phyloP scores from a whole-genome alignment of 2,329 filamentous ascomycete species.

The Knufia petricola region DNA sequence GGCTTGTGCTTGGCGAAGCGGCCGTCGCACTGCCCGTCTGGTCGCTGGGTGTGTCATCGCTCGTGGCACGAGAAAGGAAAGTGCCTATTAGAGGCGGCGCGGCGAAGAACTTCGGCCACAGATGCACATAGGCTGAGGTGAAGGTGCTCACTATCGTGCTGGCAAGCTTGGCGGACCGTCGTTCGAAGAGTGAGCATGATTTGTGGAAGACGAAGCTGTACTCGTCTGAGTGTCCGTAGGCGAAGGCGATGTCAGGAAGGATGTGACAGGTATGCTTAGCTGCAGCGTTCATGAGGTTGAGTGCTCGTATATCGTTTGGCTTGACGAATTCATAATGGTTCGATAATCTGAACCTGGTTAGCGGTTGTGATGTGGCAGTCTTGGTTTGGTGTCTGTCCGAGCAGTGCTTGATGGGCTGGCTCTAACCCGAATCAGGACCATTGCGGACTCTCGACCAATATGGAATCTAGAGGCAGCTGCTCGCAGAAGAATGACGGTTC shows the following conservation, averaged over 20 bases:
- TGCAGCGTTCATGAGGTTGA: slow-evolving; percentile 90
- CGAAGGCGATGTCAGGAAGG: slow-evolving; percentile 73
- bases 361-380: not conserved
- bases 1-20: not conserved
- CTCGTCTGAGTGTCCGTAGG: slow-evolving; percentile 91
- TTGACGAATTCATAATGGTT: slow-evolving; percentile 77
- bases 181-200: slow-evolving; percentile 70
- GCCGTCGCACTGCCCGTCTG: not conserved
- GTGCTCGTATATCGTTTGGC: slow-evolving; percentile 78
- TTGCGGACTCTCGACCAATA: too few relatives aligned
- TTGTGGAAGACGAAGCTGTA: slow-evolving; percentile 91
- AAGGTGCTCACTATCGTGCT: slow-evolving; percentile 89
- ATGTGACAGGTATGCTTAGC: slow-evolving; percentile 77
- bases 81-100: slow-evolving; percentile 27
- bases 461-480: too few relatives aligned
- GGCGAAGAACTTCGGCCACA: slow-evolving; percentile 69
- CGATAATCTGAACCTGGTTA: slow-evolving; percentile 55
- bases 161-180: slow-evolving; percentile 77
- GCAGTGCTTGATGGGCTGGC: too few relatives aligned
- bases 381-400: too few relatives aligned
- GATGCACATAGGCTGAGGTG: slow-evolving; percentile 76
- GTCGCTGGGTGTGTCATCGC: not conserved
- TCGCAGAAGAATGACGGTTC: too few relatives aligned
- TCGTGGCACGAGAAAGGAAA: not conserved
- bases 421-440: too few relatives aligned